A percentile compares a stretch with the other conserved stretches of the same genome.
These are phyloP conservation scores for Quercus berberidifolia DNA, from an alignment of 306 rosid species.

Conservation along the genomic window DNA sequence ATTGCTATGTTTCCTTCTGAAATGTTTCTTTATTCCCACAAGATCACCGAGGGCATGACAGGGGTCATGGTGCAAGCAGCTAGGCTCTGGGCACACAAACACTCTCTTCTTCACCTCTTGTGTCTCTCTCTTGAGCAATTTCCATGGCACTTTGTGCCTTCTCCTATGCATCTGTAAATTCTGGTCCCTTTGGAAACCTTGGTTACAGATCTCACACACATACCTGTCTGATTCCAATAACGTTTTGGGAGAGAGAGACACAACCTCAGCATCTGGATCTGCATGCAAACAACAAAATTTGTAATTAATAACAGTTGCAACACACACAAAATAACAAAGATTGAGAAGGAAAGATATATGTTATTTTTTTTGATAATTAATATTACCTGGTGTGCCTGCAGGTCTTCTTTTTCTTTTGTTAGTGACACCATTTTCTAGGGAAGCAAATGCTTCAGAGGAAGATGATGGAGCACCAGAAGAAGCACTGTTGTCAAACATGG, in stretches of 20 bases:
- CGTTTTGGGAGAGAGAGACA: conserved; percentile 84
- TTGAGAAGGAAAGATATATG: background rate
- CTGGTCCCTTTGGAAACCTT: conserved; percentile 95
- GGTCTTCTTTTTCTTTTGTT: conserved; percentile 92
- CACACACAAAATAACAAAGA: background rate
- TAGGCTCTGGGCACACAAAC: conserved; percentile 87
- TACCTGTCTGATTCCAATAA: conserved; percentile 82
- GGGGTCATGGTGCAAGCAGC: conserved; percentile 85
- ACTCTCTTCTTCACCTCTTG: conserved; percentile 68
- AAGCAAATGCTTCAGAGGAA: conserved; percentile 36
- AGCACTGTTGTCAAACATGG: conserved; percentile 58
- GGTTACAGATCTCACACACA: conserved; percentile 98
- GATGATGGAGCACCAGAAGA: conserved; percentile 44
- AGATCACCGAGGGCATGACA: conserved; percentile 93
- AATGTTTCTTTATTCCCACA: conserved; percentile 92
- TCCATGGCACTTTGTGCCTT: conserved; percentile 95
- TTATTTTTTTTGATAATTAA: background rate
- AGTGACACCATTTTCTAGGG: conserved; percentile 49
- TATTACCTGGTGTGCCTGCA: conserved; percentile 92
- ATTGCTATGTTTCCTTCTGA: conserved; percentile 79
- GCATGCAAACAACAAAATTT: background rate
- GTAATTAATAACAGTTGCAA: background rate
- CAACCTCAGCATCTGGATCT: conserved; percentile 99
- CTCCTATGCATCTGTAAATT: conserved; percentile 97
- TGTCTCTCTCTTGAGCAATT: conserved; percentile 62